phyloP scores from a whole-genome alignment of 345 rosid genomes.

The Brassica napus region Da-Ae NC_063447.1:55356001-55356500 shows the following conservation, averaged over 20 bases:
- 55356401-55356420: background rate
- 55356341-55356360: no score
- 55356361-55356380: no score
- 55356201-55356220: slow-evolving; percentile 57
- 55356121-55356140: background rate
- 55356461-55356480: background rate
- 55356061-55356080: background rate
- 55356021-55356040: slow-evolving; percentile 81
- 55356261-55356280: slow-evolving; percentile 84
- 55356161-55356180: slow-evolving; percentile 10
- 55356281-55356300: no score
- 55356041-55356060: slow-evolving; percentile 57
- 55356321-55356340: no score
- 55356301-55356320: no score
- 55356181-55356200: background rate
- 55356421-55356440: background rate
- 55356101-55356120: slow-evolving; percentile 21
- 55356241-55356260: slow-evolving; percentile 69
- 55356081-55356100: background rate
- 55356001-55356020: slow-evolving; percentile 73
- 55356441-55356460: background rate
- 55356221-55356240: slow-evolving; percentile 96
- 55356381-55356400: no score
- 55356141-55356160: background rate
- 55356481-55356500: background rate